Base-by-base conservation (phyloP, 148 eudicot genomes). In the Amaranthus cruentus region DNA sequence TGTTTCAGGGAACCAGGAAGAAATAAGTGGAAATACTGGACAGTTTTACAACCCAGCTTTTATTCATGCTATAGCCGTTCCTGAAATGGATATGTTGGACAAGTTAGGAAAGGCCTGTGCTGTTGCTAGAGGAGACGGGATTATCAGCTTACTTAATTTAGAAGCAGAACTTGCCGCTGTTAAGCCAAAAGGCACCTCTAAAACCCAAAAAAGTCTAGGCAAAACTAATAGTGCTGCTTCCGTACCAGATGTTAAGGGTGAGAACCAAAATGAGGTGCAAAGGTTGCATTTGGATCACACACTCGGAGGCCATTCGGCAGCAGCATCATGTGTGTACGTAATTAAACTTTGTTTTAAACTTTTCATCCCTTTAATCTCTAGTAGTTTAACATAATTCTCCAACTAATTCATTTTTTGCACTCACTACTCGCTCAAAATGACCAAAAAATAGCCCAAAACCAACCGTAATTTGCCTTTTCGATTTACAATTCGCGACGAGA, bases 81-180 rank as follows among this genome's bases (percentile, higher is more conserved):
- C 99, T 43, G 96, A 96, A 75, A 72, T 70, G 65, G 99, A 96
- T 74, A 85, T 90, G 85, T 83, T 81, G 67, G 94, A 90, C 43
- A 92, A 79, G 81, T 63, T 85, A 55, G 97, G 86, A 70, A 90
- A 92, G 84, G 74, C 88, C 55, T 92, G 96, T 81, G 91, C 86
- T 47, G 91, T 88, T 71, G 99, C 95, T 59, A 86, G 95, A 71
- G 99, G 99, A 68, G 99, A 96, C 74, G 99, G 99, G n/a, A 82
- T 82, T 80, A 87, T 96, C 73, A 85, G 84, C 82, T 82, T 96
- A 44, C 84, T 96, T 9, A 82, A 96, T 82, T 73, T 89, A 52
- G 97, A 90, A 61, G 79, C 88, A 68, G 96, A 96, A 76, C 87
- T 86, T 77, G 79, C 83, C 55, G 75, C 79, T 75, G 43, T 72